These are phyloP conservation scores for Heterobasidion parviporum DNA, from an alignment of 1,284 basidiomycete species.

Conservation along the genomic window DNA sequence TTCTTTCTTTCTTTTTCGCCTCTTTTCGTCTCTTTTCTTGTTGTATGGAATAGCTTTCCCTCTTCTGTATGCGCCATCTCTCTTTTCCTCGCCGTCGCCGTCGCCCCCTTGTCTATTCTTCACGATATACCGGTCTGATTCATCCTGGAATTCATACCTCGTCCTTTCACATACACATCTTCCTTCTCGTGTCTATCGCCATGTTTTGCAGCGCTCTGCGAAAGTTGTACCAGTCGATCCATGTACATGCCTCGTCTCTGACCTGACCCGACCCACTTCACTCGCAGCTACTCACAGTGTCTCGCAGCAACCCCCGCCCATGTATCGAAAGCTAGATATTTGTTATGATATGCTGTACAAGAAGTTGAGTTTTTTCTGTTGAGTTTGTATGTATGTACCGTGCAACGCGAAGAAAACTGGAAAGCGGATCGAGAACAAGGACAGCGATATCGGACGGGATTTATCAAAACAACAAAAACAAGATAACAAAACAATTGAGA, in stretches of 20 bases:
- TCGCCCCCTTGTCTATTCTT: conserved; percentile 6
- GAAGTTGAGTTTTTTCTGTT: too few relatives aligned
- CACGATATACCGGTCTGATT: conserved; percentile 2
- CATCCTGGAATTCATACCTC: not conserved
- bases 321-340: too few relatives aligned
- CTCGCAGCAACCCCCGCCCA: too few relatives aligned
- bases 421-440: too few relatives aligned
- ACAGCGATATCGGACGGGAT: too few relatives aligned
- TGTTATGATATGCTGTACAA: too few relatives aligned
- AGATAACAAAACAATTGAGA: too few relatives aligned
- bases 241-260: not conserved
- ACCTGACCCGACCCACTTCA: not conserved
- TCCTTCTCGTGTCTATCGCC: not conserved
- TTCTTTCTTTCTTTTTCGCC: not conserved
- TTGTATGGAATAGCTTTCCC: conserved; percentile 8
- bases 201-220: not conserved
- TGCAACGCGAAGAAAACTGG: too few relatives aligned
- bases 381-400: too few relatives aligned
- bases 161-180: not conserved
- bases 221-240: not conserved
- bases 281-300: too few relatives aligned
- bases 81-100: not conserved
- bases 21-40: conserved; percentile 5
- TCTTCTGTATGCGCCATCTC: not conserved
- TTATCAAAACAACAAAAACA: too few relatives aligned